Base-by-base conservation (phyloP, 306 rosid species). In the Echinosophora koreensis region DNA sequence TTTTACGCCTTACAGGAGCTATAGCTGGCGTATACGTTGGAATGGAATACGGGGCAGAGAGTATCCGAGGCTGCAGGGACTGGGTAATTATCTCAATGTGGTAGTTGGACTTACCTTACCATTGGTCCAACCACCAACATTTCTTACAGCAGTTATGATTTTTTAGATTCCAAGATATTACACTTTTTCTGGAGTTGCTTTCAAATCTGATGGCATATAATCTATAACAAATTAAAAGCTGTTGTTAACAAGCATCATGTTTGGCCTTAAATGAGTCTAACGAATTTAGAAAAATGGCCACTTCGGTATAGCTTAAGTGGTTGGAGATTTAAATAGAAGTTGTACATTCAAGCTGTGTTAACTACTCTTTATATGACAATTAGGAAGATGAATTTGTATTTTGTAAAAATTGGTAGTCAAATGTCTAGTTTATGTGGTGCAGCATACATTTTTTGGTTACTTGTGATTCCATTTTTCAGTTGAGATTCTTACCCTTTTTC, bases 21-120 rank as follows among this genome's bases (percentile, higher is more conserved):
- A 69, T 90, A 18, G 97, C 94, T 38, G 97, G 95, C 17, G 46
- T 92, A 6, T 94, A 92, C 60, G 96, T 94, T 78, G 98, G 98
- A 63, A 57, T 76, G 64, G 96, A 90, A 84, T 94, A 90, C 71
- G 96, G 93, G n/a, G 78, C 76, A 1, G 97, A 87, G 83, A 85
- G 92, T 77, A 51, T 88, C 65, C 92, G 97, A 27, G 97, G 96
- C 76, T 85, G 55, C n/a, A 86, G 97, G 55, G 98, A 92, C 54
- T 94, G 98, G 98, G 98, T 92, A 89, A 79, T 83, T 76, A 63
- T 74, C 68, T 66, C 16, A 69, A 17, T 37, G 17, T 27, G 68
- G 75, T 59, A 38, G 37, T 69, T 72, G 73, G 59, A 68, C 30
- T 66, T 59, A 17, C 46, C 69, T 66, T 59, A 17, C 46, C 69